Evolutionary conservation across 495 filamentous ascomycete genomes (phyloP), one percentile per base, ranked within the genome.

Genomic region (Podospora comata): DNA sequence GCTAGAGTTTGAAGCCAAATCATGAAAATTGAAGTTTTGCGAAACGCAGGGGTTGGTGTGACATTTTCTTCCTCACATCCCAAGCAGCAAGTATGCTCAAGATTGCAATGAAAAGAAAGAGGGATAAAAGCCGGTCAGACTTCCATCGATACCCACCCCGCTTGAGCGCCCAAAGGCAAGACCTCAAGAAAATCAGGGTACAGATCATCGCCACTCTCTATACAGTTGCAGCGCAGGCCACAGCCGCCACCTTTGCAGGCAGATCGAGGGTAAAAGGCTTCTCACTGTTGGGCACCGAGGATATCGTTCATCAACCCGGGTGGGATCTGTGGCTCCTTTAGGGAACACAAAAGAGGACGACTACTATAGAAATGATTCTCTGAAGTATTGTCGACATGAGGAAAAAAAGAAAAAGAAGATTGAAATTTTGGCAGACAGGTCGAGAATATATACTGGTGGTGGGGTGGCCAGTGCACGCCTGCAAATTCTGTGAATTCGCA

Each of bases 311-410:
- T 87, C 85, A 85, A 83, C 85, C 84, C 85, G 84, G 83, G 83
- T 85, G 82, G 83, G 80, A 79, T 86, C 84, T 85, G 83, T 85
- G 79, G 83, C 84, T 86, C 79, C 79, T 89, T 86, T 91, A 86
- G 86, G 89, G 83, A 90, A 88, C 85, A 87, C 86, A 91, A 87
- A 87, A 85, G 83, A 79, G 85, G 87, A 90, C 88, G 85, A 90
- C 82, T 88, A 91, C 90, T 92, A 89, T 91, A 92, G 86, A 92
- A 92, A 90, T 91, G 90, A 92, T 92, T 91, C 89, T 91, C 88
- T 79, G 78, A 88, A 85, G 85, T 87, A 89, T 86, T 87, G 86
- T 89, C 86, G 86, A 85, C 85, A 79, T 80, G 73, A 79, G 70
- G 73, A 78, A 80, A 76, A 78, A 79, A 79, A 74, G 67, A 69